These are phyloP conservation scores for Penstemon davidsonii DNA, from an alignment of 257 asterid genomes.

Conservation along the genomic window DNA sequence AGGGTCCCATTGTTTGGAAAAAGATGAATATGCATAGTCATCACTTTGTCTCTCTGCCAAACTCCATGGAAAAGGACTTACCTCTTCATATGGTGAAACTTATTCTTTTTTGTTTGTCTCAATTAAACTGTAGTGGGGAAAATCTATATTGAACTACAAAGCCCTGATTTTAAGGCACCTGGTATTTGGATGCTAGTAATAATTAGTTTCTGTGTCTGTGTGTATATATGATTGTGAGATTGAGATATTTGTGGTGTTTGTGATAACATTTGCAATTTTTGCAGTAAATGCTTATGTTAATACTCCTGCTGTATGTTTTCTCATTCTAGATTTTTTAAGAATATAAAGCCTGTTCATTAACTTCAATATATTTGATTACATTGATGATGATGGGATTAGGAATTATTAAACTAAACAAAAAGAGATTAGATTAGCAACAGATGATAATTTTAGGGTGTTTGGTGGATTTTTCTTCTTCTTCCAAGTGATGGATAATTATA, in stretches of 20 bases:
- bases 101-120: neutral
- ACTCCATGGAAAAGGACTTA: constrained; percentile 20
- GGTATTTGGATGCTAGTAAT: neutral
- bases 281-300: neutral
- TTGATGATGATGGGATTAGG: too few species aligned
- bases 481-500: too few species aligned
- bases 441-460: too few species aligned
- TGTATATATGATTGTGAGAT: neutral
- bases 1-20: constrained; percentile 39
- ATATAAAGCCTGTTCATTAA: neutral
- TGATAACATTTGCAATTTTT: neutral
- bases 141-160: neutral
- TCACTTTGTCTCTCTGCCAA: constrained; percentile 41
- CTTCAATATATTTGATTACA: too few species aligned
- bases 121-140: neutral
- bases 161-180: constrained; percentile 12
- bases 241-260: constrained; percentile 13
- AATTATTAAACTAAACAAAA: too few species aligned
- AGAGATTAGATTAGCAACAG: too few species aligned
- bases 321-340: neutral
- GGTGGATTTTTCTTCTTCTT: too few species aligned
- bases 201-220: neutral
- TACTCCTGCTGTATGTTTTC: neutral
- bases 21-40: constrained; percentile 36
- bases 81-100: neutral